Evolutionary conservation across 2,329 filamentous ascomycete species (phyloP), one percentile per base, ranked within the genome.

Genomic region (Cladobotryum mycophilum): DNA sequence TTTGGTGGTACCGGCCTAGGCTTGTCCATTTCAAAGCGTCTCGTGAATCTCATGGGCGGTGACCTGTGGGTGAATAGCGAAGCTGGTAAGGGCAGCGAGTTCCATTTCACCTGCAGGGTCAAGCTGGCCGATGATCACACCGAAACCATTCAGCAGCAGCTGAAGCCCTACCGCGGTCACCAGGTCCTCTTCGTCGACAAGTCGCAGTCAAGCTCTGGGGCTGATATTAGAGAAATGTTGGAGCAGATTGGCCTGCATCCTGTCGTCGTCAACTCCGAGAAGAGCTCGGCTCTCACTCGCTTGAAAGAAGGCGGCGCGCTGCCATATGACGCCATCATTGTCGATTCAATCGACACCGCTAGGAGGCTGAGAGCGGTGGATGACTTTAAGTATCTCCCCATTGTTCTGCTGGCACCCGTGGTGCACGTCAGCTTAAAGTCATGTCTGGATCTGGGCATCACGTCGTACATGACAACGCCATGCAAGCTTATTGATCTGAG

Each of bases 401-500:
- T 99, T 57, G 92, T 99, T 41, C 81, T 97, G 54, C 73, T 97
- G 42, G 93, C 90, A 41, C 90, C 92, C 0, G 76, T 89, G 35
- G 90, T 97, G 12, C 88, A 91, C 54, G 89, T 97, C 58, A 95
- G 85, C 67, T 78, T 99, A 60, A 96, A 96, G 73, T 93, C 89
- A 3, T 93, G 92, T 52, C 74, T 97, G 53, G 93, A 97, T 66
- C 79, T 97, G 56, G 92, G 93, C 56, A 96, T 99, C 59, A 95
- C 91, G n/a, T 96, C 91, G 46, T 97, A 96, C 70, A 96, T 97
- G 90, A 97, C 93, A 2, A 96, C 90, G 14, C 93, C 93, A 8
- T 97, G 93, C 70, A 81, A 92, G 62, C 82, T 92, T 5, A 95
- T 96, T 56, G 93, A 99, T 67, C 75, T 99, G 52, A 91, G 90